Evolutionary conservation across 148 eudicot genomes (phyloP), one percentile per base, ranked within the genome.

Genomic region (Camellia japonica): DNA sequence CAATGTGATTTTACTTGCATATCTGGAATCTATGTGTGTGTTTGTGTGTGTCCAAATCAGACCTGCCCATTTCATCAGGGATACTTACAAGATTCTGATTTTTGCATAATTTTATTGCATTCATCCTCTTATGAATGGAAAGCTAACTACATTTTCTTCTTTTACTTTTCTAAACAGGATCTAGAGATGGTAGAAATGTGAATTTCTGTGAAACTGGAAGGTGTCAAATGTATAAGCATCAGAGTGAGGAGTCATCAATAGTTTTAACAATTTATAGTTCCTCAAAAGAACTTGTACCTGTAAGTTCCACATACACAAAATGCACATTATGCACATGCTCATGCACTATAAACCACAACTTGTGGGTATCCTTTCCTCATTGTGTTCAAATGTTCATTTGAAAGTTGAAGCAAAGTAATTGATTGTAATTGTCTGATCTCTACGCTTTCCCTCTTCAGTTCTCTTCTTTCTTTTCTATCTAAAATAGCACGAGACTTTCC

Each of bases 271-370:
- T 76, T 71, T 49, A n/a, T 77, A 8, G 61, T 62, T 62, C 80
- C 68, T n/a, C 61, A 3, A 71, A 71, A 42, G 54, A 70, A 61
- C 80, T 71, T 77, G 80, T 76, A 11, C 23, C 70, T n/a, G 84
- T 82, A 82, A 70, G 84, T 71, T 42, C 66, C 54, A 58, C 6
- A 14, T 42, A 23, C 52, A 23, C 13, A 15, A 23, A 30, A 23
- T 7, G 14, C 68, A 70, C 14, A 18, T 18, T n/a, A 51, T 44
- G 73, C 52, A 6, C 30, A 15, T 15, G 7, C 6, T 10, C 9
- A 13, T 43, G 55, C 38, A 47, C 47, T 11, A 69, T 69, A 44
- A 44, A 44, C 0, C 54, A 47, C 73, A 0, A 16, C 5, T 5
- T 46, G 14, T n/a, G 52, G 73, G 52, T 38, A 13, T 14, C 11